Conservation (phyloP, 2,329 filamentous ascomycete genomes). For the Atkinsonella texensis region DNA sequence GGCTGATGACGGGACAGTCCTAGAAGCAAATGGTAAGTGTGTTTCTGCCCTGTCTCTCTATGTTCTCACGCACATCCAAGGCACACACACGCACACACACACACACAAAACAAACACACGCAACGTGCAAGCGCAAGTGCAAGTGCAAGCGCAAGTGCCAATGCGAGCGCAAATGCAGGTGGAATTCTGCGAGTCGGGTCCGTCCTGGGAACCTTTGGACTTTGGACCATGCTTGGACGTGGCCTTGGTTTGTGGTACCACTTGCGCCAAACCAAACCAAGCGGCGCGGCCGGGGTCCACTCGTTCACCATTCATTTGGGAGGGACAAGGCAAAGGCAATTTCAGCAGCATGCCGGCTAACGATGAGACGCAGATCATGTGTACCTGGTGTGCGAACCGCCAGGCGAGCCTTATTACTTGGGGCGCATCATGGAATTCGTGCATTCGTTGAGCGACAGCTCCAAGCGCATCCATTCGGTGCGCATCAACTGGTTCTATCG, state of each 20-base stretch:
- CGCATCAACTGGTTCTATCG: slow-evolving; percentile 98
- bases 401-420: slow-evolving; percentile 94
- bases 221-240: slow-evolving; percentile 1
- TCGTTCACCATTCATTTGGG: slow-evolving; percentile 1
- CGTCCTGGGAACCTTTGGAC: not conserved
- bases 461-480: slow-evolving; percentile 68
- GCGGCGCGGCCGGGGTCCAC: slow-evolving; percentile 8
- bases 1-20: slow-evolving; percentile 79
- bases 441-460: slow-evolving; percentile 62
- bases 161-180: not conserved
- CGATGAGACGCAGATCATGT: slow-evolving; percentile 50
- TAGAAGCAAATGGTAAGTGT: slow-evolving; percentile 71
- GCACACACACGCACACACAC: not conserved
- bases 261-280: slow-evolving; percentile 3
- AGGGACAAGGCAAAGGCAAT: slow-evolving; percentile 5
- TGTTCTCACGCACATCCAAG: not conserved
- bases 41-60: not conserved
- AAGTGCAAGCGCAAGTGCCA: no score
- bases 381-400: slow-evolving; percentile 93
- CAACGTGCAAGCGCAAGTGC: slow-evolving; percentile 1
- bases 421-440: slow-evolving; percentile 98
- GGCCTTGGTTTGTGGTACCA: not conserved
- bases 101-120: not conserved
- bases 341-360: slow-evolving; percentile 7
- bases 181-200: not conserved